A percentile compares a stretch with the other conserved stretches of the same genome.
These are phyloP conservation scores for Coemansia furcata DNA, from an alignment of 192 early-diverging fungal species.

Conservation along the genomic window DNA sequence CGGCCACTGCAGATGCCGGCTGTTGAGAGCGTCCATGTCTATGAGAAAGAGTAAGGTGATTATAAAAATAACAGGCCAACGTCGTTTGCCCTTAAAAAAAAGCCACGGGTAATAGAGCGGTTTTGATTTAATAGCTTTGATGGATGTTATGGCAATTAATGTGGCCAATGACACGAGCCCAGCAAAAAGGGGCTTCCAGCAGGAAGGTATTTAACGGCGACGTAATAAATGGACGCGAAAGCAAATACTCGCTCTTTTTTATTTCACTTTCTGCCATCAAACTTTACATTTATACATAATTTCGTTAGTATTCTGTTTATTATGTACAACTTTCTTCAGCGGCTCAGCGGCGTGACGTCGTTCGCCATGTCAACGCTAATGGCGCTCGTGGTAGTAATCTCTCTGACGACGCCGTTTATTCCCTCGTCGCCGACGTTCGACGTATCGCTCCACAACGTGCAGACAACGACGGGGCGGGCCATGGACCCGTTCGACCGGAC, in stretches of 20 bases:
- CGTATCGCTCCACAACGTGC: slow-evolving; percentile 33
- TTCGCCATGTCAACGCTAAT: slow-evolving; percentile 52
- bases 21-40: neutral
- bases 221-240: neutral
- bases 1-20: neutral
- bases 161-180: slow-evolving; percentile 2
- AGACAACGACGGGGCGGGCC: slow-evolving; percentile 42
- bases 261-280: neutral
- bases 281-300: slow-evolving; percentile 1
- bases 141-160: neutral
- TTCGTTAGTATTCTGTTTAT: neutral
- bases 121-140: neutral
- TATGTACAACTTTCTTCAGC: slow-evolving; percentile 54
- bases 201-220: neutral
- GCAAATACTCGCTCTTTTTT: neutral
- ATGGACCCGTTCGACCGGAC: slow-evolving; percentile 39
- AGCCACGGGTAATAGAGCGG: neutral
- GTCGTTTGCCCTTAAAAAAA: neutral
- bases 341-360: slow-evolving; percentile 47
- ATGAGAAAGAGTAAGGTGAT: neutral
- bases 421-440: slow-evolving; percentile 32
- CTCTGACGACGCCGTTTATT: slow-evolving; percentile 34
- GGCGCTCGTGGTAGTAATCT: slow-evolving; percentile 41
- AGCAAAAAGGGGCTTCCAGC: neutral
- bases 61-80: no score